Evolutionary conservation across 2,329 filamentous ascomycete species (phyloP).

Genomic region (Trichoderma arundinaceum): DNA sequence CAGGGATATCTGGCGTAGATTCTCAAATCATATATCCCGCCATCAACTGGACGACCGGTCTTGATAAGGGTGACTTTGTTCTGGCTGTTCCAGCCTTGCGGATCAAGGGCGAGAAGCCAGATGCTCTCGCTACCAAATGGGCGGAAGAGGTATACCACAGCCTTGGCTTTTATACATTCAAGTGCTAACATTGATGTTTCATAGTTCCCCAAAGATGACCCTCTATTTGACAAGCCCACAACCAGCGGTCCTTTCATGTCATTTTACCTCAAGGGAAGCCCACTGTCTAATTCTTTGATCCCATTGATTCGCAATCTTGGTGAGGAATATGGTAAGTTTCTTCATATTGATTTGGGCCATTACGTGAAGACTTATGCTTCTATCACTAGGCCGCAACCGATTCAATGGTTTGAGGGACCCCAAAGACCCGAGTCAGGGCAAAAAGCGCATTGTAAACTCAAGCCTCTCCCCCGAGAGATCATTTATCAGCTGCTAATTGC

Average conservation of each 20-base stretch:
- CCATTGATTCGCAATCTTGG: slow-evolving; percentile 70
- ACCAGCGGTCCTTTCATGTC: slow-evolving; percentile 72
- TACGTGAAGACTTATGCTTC: not conserved
- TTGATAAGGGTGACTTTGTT: slow-evolving; percentile 83
- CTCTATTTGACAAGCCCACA: slow-evolving; percentile 72
- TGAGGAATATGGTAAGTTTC: slow-evolving; percentile 51
- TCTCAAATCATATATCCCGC: slow-evolving; percentile 73
- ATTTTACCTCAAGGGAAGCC: slow-evolving; percentile 78
- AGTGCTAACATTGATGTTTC: slow-evolving; percentile 26
- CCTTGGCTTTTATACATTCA: not conserved
- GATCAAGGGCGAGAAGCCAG: slow-evolving; percentile 72
- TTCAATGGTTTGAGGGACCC: slow-evolving; percentile 65
- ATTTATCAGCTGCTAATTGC: not conserved
- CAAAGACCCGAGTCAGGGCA: slow-evolving; percentile 62
- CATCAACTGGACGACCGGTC: slow-evolving; percentile 76
- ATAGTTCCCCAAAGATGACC: slow-evolving; percentile 75
- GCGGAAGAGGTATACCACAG: slow-evolving; percentile 57
- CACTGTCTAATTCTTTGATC: slow-evolving; percentile 69
- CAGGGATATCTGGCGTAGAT: slow-evolving; percentile 73
- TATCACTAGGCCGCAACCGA: slow-evolving; percentile 37
- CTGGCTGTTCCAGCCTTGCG: slow-evolving; percentile 80
- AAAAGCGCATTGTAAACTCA: slow-evolving; percentile 59
- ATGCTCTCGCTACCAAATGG: slow-evolving; percentile 67
- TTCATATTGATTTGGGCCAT: not conserved
- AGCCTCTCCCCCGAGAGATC: not conserved